These are phyloP conservation scores for Backusella morwellensis DNA, from an alignment of 192 early-diverging fungal species.

Conservation along the genomic window DNA sequence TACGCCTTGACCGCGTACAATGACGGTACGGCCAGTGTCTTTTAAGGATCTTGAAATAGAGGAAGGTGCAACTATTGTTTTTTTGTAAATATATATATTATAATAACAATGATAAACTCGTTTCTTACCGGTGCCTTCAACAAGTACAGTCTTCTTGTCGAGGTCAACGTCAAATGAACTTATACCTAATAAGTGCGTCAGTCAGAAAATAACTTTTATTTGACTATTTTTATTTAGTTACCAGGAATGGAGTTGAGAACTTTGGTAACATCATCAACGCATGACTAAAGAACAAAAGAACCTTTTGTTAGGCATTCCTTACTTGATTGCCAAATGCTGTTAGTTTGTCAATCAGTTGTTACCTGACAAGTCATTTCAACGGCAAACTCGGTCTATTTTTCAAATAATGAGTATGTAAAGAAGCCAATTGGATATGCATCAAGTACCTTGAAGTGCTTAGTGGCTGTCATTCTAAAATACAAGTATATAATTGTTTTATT, in stretches of 20 bases:
- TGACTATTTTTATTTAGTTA: neutral
- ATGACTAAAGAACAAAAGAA: conserved; percentile 36
- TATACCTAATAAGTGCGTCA: conserved; percentile 43
- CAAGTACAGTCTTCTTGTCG: conserved; percentile 66
- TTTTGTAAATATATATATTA: neutral
- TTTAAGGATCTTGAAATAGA: conserved; percentile 60
- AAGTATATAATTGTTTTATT: neutral
- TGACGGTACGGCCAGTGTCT: conserved; percentile 68
- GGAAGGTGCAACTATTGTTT: conserved; percentile 59
- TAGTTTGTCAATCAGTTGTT: neutral
- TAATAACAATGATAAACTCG: neutral
- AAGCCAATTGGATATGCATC: neutral
- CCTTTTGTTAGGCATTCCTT: neutral
- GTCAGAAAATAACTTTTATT: neutral
- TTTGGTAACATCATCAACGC: conserved; percentile 64
- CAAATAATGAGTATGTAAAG: neutral
- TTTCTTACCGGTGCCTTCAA: conserved; percentile 63
- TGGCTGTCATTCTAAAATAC: neutral
- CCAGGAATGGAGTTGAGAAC: conserved; percentile 49
- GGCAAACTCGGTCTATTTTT: conserved; percentile 69
- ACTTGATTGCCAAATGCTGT: neutral
- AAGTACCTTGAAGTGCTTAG: neutral
- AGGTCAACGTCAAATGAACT: conserved; percentile 66
- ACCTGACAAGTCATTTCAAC: conserved; percentile 82
- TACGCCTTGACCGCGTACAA: conserved; percentile 77